Percentiles rank a stretch among this genome's conserved stretches.
Conservation (phyloP, 495 filamentous ascomycete species). For the Penicillium mononematosum region DNA sequence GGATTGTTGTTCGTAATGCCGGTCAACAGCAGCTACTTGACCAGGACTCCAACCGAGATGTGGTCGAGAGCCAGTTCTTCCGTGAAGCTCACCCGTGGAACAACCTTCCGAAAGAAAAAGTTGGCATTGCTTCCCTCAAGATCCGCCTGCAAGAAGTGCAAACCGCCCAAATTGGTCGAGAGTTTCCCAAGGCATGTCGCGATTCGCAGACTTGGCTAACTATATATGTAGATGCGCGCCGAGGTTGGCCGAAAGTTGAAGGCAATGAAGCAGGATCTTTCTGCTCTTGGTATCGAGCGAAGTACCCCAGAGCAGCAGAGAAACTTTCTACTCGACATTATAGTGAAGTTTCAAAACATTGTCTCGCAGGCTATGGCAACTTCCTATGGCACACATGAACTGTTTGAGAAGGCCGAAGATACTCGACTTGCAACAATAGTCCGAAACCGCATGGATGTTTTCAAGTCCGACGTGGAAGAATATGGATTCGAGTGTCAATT, state of each 20-base stretch:
- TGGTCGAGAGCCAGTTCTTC: background rate
- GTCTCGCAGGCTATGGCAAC: background rate
- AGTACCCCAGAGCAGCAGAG: background rate
- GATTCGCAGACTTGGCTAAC: background rate
- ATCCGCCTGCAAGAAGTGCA: background rate
- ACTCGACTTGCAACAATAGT: background rate
- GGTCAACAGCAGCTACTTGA: conserved; percentile 23
- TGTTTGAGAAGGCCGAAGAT: background rate
- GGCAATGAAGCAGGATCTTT: background rate
- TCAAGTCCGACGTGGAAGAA: background rate
- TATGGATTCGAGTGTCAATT: background rate
- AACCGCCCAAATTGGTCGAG: background rate
- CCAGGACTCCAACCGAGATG: background rate
- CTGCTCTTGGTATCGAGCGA: background rate
- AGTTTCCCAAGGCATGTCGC: background rate
- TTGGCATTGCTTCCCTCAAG: background rate
- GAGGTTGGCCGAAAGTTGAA: background rate
- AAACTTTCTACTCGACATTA: background rate
- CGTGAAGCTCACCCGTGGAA: background rate
- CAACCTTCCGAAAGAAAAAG: background rate
- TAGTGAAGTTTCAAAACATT: background rate
- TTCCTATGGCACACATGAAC: background rate
- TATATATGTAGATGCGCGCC: background rate
- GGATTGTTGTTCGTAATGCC: conserved; percentile 55
- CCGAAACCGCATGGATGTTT: background rate